Conservation (phyloP, 371 early-diverging fungal species). For the Mortierella sp. region DNA sequence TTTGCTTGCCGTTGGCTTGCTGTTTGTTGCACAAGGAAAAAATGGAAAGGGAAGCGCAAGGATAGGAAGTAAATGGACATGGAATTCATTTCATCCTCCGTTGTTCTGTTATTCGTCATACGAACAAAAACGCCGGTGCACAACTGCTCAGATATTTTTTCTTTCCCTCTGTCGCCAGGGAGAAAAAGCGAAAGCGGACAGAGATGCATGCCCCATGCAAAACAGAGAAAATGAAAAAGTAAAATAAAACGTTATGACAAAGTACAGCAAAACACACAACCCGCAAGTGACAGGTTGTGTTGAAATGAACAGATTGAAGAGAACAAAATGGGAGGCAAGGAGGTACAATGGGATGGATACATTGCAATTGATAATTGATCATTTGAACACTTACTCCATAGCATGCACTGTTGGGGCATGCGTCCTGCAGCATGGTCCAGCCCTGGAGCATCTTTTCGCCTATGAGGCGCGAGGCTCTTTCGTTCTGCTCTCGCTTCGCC, state of each 20-base stretch:
- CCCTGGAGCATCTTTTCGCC: slow-evolving; percentile 74
- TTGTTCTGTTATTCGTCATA: background rate
- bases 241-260: background rate
- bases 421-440: slow-evolving; percentile 74
- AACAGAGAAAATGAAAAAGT: background rate
- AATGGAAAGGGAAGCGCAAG: background rate
- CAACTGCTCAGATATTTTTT: slow-evolving; percentile 9
- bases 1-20: background rate
- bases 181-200: background rate
- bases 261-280: no score
- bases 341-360: background rate
- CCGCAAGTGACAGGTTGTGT: no score
- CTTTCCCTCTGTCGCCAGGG: background rate
- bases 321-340: background rate
- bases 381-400: slow-evolving; percentile 61
- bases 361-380: background rate
- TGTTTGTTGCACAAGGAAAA: background rate
- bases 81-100: background rate
- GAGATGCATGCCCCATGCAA: slow-evolving; percentile 22
- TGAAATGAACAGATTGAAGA: no score
- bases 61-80: background rate
- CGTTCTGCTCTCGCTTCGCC: slow-evolving; percentile 59
- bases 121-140: background rate
- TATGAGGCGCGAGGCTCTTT: slow-evolving; percentile 68
- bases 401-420: slow-evolving; percentile 67